Percentiles rank a stretch among this genome's conserved stretches.
Evolutionary conservation across 768 basidiomycete species (phyloP).

Genomic region (Hericium rajendrae): DNA sequence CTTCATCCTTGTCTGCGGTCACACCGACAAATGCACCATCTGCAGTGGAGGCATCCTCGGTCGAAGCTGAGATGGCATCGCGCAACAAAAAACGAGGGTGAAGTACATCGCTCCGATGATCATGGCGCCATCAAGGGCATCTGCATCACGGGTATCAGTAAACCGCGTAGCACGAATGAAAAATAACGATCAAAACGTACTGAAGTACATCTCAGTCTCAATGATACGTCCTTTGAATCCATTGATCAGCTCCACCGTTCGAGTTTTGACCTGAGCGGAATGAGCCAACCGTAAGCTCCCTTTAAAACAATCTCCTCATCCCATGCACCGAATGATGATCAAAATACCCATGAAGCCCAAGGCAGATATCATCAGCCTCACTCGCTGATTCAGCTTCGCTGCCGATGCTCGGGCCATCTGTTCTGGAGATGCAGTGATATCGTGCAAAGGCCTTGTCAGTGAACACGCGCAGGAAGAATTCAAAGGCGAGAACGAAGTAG

Average conservation of each 20-base stretch:
- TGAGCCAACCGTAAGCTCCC: background rate
- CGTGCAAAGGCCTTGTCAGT: conserved; percentile 1
- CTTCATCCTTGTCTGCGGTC: no score
- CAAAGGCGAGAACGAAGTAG: conserved; percentile 4
- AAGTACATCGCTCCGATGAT: conserved; percentile 7
- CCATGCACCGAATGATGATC: conserved; percentile 6
- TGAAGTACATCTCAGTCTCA: conserved; percentile 6
- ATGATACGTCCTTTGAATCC: conserved; percentile 8
- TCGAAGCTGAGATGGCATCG: background rate
- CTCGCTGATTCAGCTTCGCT: background rate
- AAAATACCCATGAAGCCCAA: conserved; percentile 8
- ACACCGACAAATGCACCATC: background rate
- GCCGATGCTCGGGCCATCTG: background rate
- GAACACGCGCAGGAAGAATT: conserved; percentile 5
- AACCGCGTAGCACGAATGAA: background rate
- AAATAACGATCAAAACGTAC: background rate
- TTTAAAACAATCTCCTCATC: background rate
- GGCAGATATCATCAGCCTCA: conserved; percentile 2
- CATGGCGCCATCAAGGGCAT: conserved; percentile 10
- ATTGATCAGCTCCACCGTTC: conserved; percentile 5
- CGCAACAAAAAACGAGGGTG: conserved; percentile 5
- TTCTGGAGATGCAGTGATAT: background rate
- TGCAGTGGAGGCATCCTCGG: background rate
- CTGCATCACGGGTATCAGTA: background rate
- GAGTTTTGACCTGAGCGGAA: conserved; percentile 4